These are phyloP conservation scores for Macaranga tanarius DNA, from an alignment of 441 rosid species.

Conservation along the genomic window DNA sequence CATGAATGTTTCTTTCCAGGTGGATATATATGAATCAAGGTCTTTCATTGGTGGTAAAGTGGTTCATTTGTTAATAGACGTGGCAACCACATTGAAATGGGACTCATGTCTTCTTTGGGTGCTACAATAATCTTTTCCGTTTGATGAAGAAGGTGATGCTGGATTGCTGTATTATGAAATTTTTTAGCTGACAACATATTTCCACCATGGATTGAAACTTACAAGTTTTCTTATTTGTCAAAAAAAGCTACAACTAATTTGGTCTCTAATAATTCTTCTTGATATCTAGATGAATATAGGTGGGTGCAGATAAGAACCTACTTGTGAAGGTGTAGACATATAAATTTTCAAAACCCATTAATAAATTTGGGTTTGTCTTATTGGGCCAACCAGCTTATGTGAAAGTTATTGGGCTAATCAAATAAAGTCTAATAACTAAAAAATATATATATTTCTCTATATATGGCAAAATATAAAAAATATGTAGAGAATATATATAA, in stretches of 20 bases:
- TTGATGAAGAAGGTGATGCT: slow-evolving; percentile 82
- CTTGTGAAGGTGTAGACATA: slow-evolving; percentile 95
- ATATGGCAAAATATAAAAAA: no score
- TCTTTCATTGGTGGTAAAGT: slow-evolving; percentile 96
- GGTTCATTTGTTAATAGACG: slow-evolving; percentile 83
- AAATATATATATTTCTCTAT: no score
- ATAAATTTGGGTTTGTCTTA: no score
- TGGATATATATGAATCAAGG: slow-evolving; percentile 91
- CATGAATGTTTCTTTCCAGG: slow-evolving; percentile 40
- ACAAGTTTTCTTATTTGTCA: neutral
- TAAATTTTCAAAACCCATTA: no score
- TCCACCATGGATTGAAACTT: neutral
- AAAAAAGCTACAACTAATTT: slow-evolving; percentile 13
- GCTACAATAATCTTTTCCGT: slow-evolving; percentile 96
- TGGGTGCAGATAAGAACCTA: slow-evolving; percentile 85
- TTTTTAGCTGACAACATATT: neutral
- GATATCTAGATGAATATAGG: slow-evolving; percentile 42
- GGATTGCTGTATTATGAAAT: slow-evolving; percentile 5
- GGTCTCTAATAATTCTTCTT: slow-evolving; percentile 21
- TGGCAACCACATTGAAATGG: slow-evolving; percentile 99
- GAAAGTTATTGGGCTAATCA: no score
- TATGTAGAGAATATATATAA: no score
- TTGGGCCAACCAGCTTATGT: no score
- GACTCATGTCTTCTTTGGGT: slow-evolving; percentile 95
- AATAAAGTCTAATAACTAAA: no score